phyloP scores from a whole-genome alignment of 768 basidiomycete species.

The Collybia mongolica region DNA sequence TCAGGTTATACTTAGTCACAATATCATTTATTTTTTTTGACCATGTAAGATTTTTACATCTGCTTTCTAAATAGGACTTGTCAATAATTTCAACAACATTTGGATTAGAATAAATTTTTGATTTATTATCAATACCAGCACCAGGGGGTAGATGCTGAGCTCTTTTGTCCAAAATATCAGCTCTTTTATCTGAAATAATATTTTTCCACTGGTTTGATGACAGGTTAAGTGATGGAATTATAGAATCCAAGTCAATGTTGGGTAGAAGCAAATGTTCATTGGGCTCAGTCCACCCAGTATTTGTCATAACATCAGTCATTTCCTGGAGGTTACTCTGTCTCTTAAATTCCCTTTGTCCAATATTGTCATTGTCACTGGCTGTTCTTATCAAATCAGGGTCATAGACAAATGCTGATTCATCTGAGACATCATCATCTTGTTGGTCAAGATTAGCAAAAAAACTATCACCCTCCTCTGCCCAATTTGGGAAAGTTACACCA shows the following conservation, averaged over 20 bases:
- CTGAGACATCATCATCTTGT: neutral
- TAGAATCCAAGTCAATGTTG: neutral
- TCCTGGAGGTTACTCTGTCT: neutral
- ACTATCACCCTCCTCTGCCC: neutral
- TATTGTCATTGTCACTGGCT: neutral
- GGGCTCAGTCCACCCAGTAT: constrained; percentile 2
- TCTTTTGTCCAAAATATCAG: neutral
- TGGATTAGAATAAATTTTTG: constrained; percentile 1
- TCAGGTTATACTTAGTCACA: neutral
- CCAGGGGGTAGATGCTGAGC: too few species aligned
- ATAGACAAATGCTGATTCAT: neutral
- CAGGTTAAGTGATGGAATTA: constrained; percentile 9
- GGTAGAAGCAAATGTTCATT: neutral
- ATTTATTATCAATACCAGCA: too few species aligned
- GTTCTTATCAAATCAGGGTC: too few species aligned
- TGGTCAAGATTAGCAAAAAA: neutral
- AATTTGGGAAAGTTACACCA: too few species aligned
- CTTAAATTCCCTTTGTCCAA: neutral
- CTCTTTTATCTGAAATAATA: constrained; percentile 13
- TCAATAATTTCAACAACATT: constrained; percentile 12
- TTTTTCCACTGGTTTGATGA: constrained; percentile 19
- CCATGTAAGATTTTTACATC: constrained; percentile 11
- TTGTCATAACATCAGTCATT: neutral
- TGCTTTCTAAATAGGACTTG: constrained; percentile 8
- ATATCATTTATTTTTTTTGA: neutral